Evolutionary conservation across 176 grass and related monocot species (phyloP).

Genomic region (Triticum timopheevii): DNA sequence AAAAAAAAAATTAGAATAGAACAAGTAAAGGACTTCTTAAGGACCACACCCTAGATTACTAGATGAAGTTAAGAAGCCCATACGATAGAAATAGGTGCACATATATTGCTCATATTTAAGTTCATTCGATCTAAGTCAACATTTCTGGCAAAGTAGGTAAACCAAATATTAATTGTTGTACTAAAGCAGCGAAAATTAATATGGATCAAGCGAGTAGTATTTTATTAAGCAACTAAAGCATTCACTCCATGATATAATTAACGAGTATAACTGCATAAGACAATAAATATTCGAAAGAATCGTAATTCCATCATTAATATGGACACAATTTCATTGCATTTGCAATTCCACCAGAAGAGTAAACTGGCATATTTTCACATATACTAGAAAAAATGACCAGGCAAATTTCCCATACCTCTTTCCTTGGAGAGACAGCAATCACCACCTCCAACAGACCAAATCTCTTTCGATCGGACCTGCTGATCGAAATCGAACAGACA

Average conservation of each 20-base stretch:
- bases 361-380: background rate
- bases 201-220: background rate
- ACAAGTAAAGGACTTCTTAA: background rate
- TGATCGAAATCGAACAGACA: background rate
- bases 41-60: background rate
- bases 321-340: conserved; percentile 2
- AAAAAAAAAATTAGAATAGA: conserved; percentile 14
- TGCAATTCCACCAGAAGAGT: background rate
- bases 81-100: background rate
- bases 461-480: background rate
- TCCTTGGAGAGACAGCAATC: background rate
- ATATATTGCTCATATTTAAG: background rate
- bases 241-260: background rate
- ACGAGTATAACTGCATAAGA: background rate
- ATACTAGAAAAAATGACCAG: background rate
- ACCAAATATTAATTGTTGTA: background rate
- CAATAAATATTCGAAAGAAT: background rate
- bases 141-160: background rate
- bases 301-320: background rate
- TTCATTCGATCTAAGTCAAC: background rate
- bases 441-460: background rate
- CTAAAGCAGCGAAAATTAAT: too few relatives aligned
- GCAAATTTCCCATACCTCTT: conserved; percentile 28
- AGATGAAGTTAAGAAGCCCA: background rate
- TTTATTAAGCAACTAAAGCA: background rate